A percentile compares a stretch with the other conserved stretches of the same genome.
These are phyloP conservation scores for Colletotrichum aenigma DNA, from an alignment of 2,329 filamentous ascomycete species.

Conservation along the genomic window DNA sequence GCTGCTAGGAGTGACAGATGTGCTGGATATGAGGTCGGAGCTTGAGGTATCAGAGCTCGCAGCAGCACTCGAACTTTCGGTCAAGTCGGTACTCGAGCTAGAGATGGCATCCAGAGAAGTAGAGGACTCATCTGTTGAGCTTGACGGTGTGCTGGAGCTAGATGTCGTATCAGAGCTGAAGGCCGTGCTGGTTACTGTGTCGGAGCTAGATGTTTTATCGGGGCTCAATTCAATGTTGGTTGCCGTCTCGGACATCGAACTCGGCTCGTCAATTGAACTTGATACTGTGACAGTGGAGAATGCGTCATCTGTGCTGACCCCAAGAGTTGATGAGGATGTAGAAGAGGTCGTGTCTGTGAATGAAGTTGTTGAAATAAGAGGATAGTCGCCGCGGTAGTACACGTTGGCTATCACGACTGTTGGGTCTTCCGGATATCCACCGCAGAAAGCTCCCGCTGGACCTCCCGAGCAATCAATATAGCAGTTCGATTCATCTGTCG, in stretches of 20 bases:
- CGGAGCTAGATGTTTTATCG: background rate
- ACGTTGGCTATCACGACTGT: background rate
- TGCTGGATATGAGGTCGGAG: background rate
- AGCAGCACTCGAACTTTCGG: background rate
- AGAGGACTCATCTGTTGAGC: background rate
- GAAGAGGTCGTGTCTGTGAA: background rate
- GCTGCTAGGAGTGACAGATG: background rate
- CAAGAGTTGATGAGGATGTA: background rate
- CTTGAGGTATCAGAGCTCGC: background rate
- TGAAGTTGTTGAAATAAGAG: background rate
- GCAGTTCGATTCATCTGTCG: background rate
- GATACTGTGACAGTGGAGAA: background rate
- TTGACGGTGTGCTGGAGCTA: background rate
- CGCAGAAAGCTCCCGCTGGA: background rate
- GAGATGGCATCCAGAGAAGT: background rate
- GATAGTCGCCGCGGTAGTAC: background rate
- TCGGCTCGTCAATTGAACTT: background rate
- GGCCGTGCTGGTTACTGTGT: background rate
- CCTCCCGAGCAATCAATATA: background rate
- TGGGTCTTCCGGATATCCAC: background rate
- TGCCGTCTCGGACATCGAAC: background rate
- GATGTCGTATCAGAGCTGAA: background rate
- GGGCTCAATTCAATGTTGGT: background rate
- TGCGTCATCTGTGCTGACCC: background rate
- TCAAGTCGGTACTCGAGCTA: background rate